Conservation (phyloP, 495 filamentous ascomycete genomes). For the Oleoguttula mirabilis region DNA sequence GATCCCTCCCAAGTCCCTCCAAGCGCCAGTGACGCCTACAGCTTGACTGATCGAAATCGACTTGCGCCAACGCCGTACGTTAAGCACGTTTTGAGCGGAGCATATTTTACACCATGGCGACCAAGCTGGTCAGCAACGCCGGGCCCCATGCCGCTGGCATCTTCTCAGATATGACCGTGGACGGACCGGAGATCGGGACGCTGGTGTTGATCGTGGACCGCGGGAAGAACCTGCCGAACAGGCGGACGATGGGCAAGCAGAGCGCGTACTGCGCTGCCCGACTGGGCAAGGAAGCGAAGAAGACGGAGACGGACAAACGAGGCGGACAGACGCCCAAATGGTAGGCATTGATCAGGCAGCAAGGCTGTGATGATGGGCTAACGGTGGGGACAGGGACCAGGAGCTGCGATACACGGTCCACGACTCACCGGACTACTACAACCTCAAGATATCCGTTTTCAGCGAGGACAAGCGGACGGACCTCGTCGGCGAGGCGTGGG, state of each 20-base stretch:
- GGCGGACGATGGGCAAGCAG: conserved; percentile 95
- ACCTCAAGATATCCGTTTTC: conserved; percentile 88
- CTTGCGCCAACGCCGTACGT: no score
- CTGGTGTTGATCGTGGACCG: conserved; percentile 78
- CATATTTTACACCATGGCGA: conserved; percentile 16
- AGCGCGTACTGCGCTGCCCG: conserved; percentile 92
- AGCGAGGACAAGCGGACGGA: conserved; percentile 97
- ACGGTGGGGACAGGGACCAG: conserved; percentile 89
- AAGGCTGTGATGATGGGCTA: background rate
- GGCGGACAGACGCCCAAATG: conserved; percentile 94
- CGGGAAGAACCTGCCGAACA: conserved; percentile 84
- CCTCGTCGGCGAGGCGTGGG: conserved; percentile 84
- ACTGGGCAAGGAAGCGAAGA: conserved; percentile 93
- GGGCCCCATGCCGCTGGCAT: conserved; percentile 74
- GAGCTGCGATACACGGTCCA: conserved; percentile 93
- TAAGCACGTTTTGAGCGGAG: no score
- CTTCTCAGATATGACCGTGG: conserved; percentile 87
- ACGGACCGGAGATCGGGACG: conserved; percentile 89
- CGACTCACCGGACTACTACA: conserved; percentile 89
- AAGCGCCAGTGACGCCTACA: no score
- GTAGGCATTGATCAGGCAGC: conserved; percentile 39
- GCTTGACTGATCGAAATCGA: no score
- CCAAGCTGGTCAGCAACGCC: conserved; percentile 8
- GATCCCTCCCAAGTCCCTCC: no score
- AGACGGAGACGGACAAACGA: conserved; percentile 85